Evolutionary conservation across 1,139 yeast species (phyloP), one percentile per base, ranked within the genome.

Genomic region (Entelexis paramagnoliae): DNA sequence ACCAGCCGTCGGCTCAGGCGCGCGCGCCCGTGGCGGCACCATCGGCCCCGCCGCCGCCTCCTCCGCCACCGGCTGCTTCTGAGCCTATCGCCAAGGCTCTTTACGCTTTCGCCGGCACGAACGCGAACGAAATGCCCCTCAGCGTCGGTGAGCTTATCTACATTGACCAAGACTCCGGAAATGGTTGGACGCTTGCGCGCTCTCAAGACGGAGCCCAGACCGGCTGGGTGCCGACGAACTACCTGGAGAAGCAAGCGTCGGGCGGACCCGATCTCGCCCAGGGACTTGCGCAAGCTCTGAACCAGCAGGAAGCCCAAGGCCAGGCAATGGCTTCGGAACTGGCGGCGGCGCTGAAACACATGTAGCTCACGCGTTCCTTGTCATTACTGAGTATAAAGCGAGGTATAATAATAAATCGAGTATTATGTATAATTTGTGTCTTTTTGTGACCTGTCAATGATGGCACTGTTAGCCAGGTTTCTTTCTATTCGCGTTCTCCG

Each of bases 201-300:
- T 73, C 79, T 20, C 67, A 82, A 56, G 89, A 84, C 61, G 91
- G 84, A 46, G 65, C 81, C 1, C 77, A 72, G 52, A 95, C 89
- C 67, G 99, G 98, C 3, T 93, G 98, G 98, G 91, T 94, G 11
- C 99, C 99, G 13, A 83, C 93, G 32, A 85, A 93, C 20, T 93
- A 89, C 65, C 79, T 91, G 62, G 81, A 79, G 51, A 84, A 82
- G 62, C 49, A 60, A 24, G 59, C 62, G 7, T 51, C 65, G 13
- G 58, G 64, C 2, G 56, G 63, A 9, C 51, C 33, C 3, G 40
- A 35, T 30, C 63, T 80, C n/a, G 81, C 82, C 1, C 73, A 77
- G 57, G 85, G 88, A 0, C 69, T 85, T 44, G 94, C 94, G 0
- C 83, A 80, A 50, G 94, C 93, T 0, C 67, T 84, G 60, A 75